Evolutionary conservation across 1,284 basidiomycete genomes (phyloP), one percentile per base, ranked within the genome.

Genomic region (Cerrena zonata): DNA sequence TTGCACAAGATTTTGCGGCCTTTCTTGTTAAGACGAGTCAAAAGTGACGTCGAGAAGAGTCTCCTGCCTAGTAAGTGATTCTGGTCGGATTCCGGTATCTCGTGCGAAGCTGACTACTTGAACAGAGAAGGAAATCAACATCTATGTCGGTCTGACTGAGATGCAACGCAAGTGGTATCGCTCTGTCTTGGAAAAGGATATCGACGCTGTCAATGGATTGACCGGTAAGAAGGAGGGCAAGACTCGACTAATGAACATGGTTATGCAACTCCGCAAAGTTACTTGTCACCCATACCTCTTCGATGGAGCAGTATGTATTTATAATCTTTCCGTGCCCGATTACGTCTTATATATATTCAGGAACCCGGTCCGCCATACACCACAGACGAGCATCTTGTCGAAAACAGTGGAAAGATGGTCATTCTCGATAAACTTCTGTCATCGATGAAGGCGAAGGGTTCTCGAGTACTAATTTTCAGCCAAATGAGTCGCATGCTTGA

Each of bases 161-260:
- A 95, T 99, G 94, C 96, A 99, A 69, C 77, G 93, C 42, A 97
- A 94, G 67, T 99, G 95, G 96, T 96, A 96, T 69, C 84, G 91
- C 38, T 92, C 88, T 34, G 89, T 99, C 3, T 71, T 99, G 50
- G 94, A 99, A 71, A 98, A 99, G 73, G 96, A 99, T 68, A 97
- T 99, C 51, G 96, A 99, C 64, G 95, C 95, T 10, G 96, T 99
- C 49, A 99, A 98, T 64, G 86, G 89, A 38, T 72, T 92, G 23
- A 90, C 91, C 1, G 92, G 92, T 13, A 98, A 97, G 79, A 99
- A 99, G 68, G 96, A 99, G 69, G 95, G 96, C 56, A 99, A 98
- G 74, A 98, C 94, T 2, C 77, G 94, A 25, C 70, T 99, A 48
- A 91, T 99, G 82, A 99, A 99, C 71, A 96, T 99, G 75, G 96